phyloP scores from a whole-genome alignment of 23 red algal species.

The Chondrus crispus region DNA sequence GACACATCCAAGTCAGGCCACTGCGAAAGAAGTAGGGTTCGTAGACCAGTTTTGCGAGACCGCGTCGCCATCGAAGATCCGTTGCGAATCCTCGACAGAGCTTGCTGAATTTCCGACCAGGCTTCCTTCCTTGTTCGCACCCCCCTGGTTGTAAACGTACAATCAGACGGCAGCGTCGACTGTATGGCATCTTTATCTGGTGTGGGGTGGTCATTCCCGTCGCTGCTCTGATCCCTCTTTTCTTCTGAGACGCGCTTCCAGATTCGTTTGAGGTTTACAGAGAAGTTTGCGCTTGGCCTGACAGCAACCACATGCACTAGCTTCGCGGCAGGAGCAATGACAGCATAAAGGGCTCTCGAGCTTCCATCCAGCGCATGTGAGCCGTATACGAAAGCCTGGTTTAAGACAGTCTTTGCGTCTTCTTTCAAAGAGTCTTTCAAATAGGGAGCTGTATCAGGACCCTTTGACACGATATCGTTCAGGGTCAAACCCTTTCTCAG shows the following conservation, averaged over 20 bases:
- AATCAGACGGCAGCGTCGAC: conserved; percentile 20
- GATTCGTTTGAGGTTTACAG: conserved; percentile 34
- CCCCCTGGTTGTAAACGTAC: not conserved
- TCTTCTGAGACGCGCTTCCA: conserved; percentile 37
- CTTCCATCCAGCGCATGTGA: conserved; percentile 59
- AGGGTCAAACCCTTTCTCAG: conserved; percentile 32
- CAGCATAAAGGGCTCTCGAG: conserved; percentile 39
- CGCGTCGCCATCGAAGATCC: conserved; percentile 8
- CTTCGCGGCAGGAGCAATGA: conserved; percentile 57
- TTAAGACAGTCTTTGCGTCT: not conserved
- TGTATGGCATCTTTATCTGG: not conserved
- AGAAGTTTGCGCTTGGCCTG: conserved; percentile 1
- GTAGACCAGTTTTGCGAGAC: conserved; percentile 19
- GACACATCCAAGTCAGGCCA: conserved; percentile 50
- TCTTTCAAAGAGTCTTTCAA: not conserved
- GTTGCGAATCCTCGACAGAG: conserved; percentile 32
- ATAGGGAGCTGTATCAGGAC: conserved; percentile 29
- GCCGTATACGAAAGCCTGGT: conserved; percentile 68
- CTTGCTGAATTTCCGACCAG: conserved; percentile 24
- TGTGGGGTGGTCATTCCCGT: not conserved
- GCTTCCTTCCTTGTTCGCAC: conserved; percentile 38
- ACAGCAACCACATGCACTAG: conserved; percentile 56
- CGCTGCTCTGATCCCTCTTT: not conserved
- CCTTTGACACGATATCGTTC: conserved; percentile 43
- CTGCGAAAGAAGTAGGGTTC: conserved; percentile 42